Evolutionary conservation across 352 stramenopile genomes (phyloP), one percentile per base, ranked within the genome.

Genomic region (Globisporangium uncinulatum): DNA sequence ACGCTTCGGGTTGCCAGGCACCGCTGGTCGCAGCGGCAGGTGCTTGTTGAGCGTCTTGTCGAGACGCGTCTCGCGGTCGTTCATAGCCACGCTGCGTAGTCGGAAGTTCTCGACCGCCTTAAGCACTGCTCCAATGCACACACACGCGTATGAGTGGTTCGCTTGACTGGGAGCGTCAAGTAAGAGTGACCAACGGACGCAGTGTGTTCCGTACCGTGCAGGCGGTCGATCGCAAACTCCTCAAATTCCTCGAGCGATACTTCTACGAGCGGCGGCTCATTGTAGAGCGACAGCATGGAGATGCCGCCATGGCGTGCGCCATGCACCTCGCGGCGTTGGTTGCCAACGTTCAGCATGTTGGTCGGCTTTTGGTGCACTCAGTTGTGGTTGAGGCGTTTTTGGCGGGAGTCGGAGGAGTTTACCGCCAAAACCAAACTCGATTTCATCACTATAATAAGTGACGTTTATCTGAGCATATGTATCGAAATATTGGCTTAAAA

Each of bases 161-260:
- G 15, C 47, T 41, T 3, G 15, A 14, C 37, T 6, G n/a, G 47
- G 14, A 41, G 46, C 3, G 4, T 39, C 3, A 39, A 24, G 10
- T 15, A 32, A 2, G 6, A 9, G 3, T 7, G 2, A 8, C 11
- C 45, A 3, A 52, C 6, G 24, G 5, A 8, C 31, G n/a, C 24
- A 3, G 17, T 21, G 9, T 20, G 41, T 31, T 31, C 21, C 45
- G 52, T 31, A 88, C 86, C 70, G 44, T 98, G 92, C 65, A 99
- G 76, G 4, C 97, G 76, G 61, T 99, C 94, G 50, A 99, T 94
- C 5, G 97, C 95, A 70, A 97, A 98, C 51, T 97, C 83, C 72
- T 99, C 97, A 83, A 99, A 99, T 65, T 99, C 92, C 67, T 99
- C 96, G 37, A 99, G 71, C 62, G 88, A 98, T 44, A 99, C 81